Base-by-base conservation (phyloP, 192 early-diverging fungal genomes). In the Mortierella antarctica region DNA sequence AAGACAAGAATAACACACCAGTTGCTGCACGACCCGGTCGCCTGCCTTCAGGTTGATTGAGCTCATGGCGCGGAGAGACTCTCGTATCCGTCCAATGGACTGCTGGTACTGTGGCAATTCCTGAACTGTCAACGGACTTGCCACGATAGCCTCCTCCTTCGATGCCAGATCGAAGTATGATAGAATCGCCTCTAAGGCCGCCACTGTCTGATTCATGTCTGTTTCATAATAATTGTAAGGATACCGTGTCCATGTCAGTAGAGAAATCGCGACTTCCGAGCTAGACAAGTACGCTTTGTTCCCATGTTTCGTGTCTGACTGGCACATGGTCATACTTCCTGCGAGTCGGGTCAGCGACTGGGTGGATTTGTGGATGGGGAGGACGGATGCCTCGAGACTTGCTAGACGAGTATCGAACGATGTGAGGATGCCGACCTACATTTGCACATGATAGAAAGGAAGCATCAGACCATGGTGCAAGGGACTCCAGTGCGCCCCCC, bases 331-430 rank as follows among this genome's bases (percentile, higher is more conserved):
- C 88, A 15, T 87, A 95, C 94, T 94, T 62, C 91, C 92, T 14
- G 90, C 88, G 7, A 93, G 75, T 52, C 84, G 85, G 7, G 94
- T 94, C 54, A 96, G 79, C 59, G 86, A 88, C 58, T 92, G 89
- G 11, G 94, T 96, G 1, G 91, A 87, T 48, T 86, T 85, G 61
- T 96, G 93, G 65, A 96, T 95, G 18, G 95, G 95, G 42, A 94
- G 61, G 41, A 96, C 94, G 5, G 91, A 93, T 2, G 85, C 85
- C 72, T 96, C 92, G 5, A 96, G 82, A 56, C 87, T 87, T 2
- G 86, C 84, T 9, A 96, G 82, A 62, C 95, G 84, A 23, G 85
- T 86, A 66, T 95, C 95, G 82, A 96, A 96, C 9, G 89, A 89
- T 55, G 87, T 87, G 45, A 96, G 71, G 77, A 95, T 93, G 52